Evolutionary conservation across 2,329 filamentous ascomycete genomes (phyloP), one percentile per base, ranked within the genome.

Genomic region (Apiospora pterosperma): DNA sequence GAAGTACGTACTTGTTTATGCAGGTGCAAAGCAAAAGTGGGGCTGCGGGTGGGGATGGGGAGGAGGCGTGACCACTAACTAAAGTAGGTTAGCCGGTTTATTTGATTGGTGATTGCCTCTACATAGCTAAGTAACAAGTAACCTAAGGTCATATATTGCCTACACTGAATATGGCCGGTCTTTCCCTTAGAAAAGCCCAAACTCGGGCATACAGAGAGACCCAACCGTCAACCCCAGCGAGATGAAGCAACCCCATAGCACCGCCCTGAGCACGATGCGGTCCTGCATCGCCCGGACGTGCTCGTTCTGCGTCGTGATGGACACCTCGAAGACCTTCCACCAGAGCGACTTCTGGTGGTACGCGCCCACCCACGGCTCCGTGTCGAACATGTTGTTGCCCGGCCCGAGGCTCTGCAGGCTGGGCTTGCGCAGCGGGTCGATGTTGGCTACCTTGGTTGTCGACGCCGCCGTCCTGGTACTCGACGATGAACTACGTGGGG

Each of bases 321-420:
- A 71, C 28, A 70, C 69, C 23, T 73, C 73, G 59, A 76, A 74
- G 14, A 79, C 66, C 66, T 68, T 75, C 28, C 68, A 41, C 62
- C 68, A 63, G 10, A 74, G n/a, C 6, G 71, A 63, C 68, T 72
- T 73, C 59, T 65, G 62, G 21, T 64, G 61, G 60, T 78, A 76
- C 31, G 63, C 62, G 12, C 63, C 66, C 3, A 73, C 70, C 77
- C 76, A 79, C 2, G 70, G 48, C 67, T 78, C 76, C n/a, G 66
- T 59, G 16, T 67, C 66, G 34, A 71, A 76, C 25, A 73, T 68
- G 48, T 34, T 19, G 65, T 80, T 80, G 38, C 69, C 67, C 2
- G 72, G 71, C 16, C 78, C 79, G 38, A 80, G 73, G 0, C 72
- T 66, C 66, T 78, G 75, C 63, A 77, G 44, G 48, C 69, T 75